phyloP scores from a whole-genome alignment of 208 protist species.

The Phytomonas francai region DNA sequence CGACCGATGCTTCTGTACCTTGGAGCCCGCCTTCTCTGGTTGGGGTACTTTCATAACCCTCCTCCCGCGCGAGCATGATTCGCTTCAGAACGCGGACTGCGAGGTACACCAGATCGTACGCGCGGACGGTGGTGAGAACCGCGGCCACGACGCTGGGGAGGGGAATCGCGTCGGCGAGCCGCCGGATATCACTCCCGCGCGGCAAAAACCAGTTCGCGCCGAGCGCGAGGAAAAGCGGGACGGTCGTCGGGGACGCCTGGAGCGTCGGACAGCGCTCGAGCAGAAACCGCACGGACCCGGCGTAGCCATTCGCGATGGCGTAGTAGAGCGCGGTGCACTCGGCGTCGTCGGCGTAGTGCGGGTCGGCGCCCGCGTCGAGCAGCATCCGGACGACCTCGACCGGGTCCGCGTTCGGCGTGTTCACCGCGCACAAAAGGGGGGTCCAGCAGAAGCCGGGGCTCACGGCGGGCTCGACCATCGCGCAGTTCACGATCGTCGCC shows the following conservation, averaged over 20 bases:
- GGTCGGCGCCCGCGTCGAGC: constrained; percentile 60
- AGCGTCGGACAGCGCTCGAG: constrained; percentile 52
- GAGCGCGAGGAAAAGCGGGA: constrained; percentile 64
- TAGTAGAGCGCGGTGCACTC: constrained; percentile 83
- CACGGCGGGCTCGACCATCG: constrained; percentile 38
- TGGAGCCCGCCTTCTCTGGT: background rate
- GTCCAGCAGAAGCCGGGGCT: constrained; percentile 67
- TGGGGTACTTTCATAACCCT: constrained; percentile 12
- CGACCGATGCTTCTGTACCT: background rate
- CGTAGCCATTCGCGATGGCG: constrained; percentile 85
- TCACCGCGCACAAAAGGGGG: constrained; percentile 81
- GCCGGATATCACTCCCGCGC: constrained; percentile 55
- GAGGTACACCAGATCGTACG: constrained; percentile 36
- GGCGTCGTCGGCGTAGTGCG: constrained; percentile 59
- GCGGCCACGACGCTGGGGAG: constrained; percentile 40
- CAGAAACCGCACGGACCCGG: constrained; percentile 37
- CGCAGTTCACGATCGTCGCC: constrained; percentile 65
- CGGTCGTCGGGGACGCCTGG: constrained; percentile 38
- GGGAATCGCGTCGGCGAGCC: constrained; percentile 55
- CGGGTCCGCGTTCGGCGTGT: constrained; percentile 67
- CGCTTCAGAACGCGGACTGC: constrained; percentile 51
- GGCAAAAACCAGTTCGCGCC: constrained; percentile 66
- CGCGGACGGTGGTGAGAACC: constrained; percentile 29
- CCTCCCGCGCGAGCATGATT: constrained; percentile 45
- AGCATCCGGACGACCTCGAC: constrained; percentile 60